phyloP scores from a whole-genome alignment of 202 grass and related monocot genomes.

The Setaria viridis region DNA sequence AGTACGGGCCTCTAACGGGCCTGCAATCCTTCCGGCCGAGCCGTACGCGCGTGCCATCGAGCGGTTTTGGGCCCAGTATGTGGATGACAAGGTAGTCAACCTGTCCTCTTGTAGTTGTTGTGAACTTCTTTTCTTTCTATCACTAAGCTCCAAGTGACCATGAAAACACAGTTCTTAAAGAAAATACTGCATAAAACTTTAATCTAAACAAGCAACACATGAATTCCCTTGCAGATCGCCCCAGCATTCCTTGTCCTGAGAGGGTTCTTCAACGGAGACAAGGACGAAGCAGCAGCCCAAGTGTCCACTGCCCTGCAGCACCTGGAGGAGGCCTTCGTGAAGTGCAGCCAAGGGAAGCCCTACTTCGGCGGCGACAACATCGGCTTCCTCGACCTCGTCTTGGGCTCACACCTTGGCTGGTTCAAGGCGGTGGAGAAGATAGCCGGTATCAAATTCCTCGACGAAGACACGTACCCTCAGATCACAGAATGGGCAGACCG shows the following conservation, averaged over 20 bases:
- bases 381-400: slow-evolving; percentile 43
- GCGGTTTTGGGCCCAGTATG: slow-evolving; percentile 41
- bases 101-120: too few relatives aligned
- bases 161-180: too few relatives aligned
- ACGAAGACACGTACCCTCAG: slow-evolving; percentile 31
- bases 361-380: slow-evolving; percentile 34
- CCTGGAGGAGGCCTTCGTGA: slow-evolving; percentile 28
- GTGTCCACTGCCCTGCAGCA: background rate
- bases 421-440: slow-evolving; percentile 46
- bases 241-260: slow-evolving; percentile 18
- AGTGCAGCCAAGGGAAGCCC: slow-evolving; percentile 18
- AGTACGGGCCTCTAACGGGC: slow-evolving; percentile 4
- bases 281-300: background rate
- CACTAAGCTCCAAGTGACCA: too few relatives aligned
- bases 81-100: slow-evolving; percentile 38
- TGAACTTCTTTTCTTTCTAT: too few relatives aligned
- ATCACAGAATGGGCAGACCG: slow-evolving; percentile 39
- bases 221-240: background rate
- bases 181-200: background rate
- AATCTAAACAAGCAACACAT: background rate
- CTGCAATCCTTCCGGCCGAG: slow-evolving; percentile 38
- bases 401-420: slow-evolving; percentile 44
- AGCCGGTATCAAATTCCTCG: slow-evolving; percentile 14
- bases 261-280: background rate
- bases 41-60: slow-evolving; percentile 16